Evolutionary conservation across 23 red algal genomes (phyloP).

Genomic region (Gracilaria domingensis): DNA sequence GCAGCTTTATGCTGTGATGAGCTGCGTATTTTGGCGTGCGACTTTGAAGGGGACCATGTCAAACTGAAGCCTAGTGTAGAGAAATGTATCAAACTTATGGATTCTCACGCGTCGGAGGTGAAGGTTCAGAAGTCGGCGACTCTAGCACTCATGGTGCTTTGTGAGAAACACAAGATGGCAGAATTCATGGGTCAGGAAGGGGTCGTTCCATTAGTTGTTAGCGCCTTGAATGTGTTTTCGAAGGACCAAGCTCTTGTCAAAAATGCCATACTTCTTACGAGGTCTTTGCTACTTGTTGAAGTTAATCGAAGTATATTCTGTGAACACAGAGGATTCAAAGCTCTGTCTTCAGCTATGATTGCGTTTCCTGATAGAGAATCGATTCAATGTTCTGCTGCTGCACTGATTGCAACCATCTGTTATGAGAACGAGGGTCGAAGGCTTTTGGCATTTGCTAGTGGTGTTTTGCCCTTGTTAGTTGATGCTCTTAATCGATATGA

Average conservation of each 20-base stretch:
- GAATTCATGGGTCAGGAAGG: slow-evolving; percentile 1
- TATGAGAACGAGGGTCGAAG: slow-evolving; percentile 25
- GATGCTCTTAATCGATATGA: slow-evolving; percentile 2
- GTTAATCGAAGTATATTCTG: slow-evolving; percentile 32
- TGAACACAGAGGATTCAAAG: neutral
- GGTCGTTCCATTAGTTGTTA: neutral
- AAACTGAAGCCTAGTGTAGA: neutral
- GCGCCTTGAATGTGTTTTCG: neutral
- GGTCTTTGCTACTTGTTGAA: slow-evolving; percentile 17
- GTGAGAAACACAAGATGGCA: slow-evolving; percentile 42
- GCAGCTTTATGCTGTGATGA: slow-evolving; percentile 1
- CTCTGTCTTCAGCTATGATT: slow-evolving; percentile 2
- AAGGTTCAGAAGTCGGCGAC: slow-evolving; percentile 10
- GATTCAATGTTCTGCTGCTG: slow-evolving; percentile 21
- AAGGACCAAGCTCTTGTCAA: slow-evolving; percentile 28
- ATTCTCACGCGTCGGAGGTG: neutral
- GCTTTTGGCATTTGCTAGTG: neutral
- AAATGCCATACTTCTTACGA: slow-evolving; percentile 9
- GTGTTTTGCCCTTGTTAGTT: neutral
- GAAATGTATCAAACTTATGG: neutral
- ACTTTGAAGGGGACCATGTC: neutral
- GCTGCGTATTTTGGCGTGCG: slow-evolving; percentile 9
- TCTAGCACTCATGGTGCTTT: slow-evolving; percentile 40
- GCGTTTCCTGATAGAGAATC: slow-evolving; percentile 17
- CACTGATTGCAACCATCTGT: slow-evolving; percentile 44